These are phyloP conservation scores for Aspergillus cavernicola DNA, from an alignment of 495 filamentous ascomycete genomes.

Conservation along the genomic window DNA sequence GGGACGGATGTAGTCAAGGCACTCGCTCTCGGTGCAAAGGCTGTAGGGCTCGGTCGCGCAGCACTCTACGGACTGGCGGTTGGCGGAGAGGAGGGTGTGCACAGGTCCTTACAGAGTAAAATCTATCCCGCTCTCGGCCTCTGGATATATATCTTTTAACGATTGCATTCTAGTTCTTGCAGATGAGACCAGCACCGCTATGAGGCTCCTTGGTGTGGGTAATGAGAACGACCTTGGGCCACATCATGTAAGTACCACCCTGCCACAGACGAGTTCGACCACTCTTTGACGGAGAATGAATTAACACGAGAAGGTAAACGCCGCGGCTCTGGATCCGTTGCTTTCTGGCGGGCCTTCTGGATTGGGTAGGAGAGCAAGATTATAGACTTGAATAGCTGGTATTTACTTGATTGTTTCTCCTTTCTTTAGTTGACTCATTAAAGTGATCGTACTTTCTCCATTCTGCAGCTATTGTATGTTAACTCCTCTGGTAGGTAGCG, in stretches of 20 bases:
- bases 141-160: too few relatives aligned
- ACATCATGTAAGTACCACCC: slow-evolving; percentile 1
- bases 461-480: too few relatives aligned
- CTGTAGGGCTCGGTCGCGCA: slow-evolving; percentile 78
- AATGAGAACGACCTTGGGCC: not conserved
- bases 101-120: slow-evolving; percentile 74
- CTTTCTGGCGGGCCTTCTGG: not conserved
- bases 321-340: not conserved
- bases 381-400: not conserved
- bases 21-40: slow-evolving; percentile 78
- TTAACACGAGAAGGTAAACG: slow-evolving; percentile 1
- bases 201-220: not conserved
- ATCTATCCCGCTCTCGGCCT: not conserved
- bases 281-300: not conserved
- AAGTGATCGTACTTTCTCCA: not conserved
- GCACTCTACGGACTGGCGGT: slow-evolving; percentile 79
- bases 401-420: not conserved
- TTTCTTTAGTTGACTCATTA: not conserved
- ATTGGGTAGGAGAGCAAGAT: not conserved
- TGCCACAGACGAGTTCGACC: too few relatives aligned
- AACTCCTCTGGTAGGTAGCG: too few relatives aligned
- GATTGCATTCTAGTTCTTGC: not conserved
- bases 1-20: slow-evolving; percentile 92
- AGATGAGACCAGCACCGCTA: slow-evolving; percentile 2
- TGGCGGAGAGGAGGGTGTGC: slow-evolving; percentile 77